phyloP scores from a whole-genome alignment of 2,329 filamentous ascomycete species.

The Elsinoe ampelina region DNA sequence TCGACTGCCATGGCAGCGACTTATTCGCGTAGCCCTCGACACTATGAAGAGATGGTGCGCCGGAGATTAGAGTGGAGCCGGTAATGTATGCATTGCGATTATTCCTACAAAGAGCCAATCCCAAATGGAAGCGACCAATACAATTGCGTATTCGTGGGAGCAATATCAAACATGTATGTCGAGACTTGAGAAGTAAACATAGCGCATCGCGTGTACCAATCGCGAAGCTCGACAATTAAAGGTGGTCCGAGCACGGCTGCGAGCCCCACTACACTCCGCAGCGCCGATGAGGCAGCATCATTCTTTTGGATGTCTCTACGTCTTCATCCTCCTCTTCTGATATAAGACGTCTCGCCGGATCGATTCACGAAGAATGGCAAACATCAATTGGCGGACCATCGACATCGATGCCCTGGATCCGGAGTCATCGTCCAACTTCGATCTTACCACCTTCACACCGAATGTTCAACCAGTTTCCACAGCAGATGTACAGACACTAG shows the following conservation, averaged over 20 bases:
- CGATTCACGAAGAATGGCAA: conserved; percentile 30
- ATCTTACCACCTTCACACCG: conserved; percentile 72
- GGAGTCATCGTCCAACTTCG: conserved; percentile 86
- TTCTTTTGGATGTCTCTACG: not conserved
- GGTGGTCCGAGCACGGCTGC: conserved; percentile 1
- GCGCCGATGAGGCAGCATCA: conserved; percentile 11
- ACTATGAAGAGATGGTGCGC: not conserved
- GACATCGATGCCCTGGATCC: conserved; percentile 87
- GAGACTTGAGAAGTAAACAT: conserved; percentile 1
- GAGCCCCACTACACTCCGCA: conserved; percentile 3
- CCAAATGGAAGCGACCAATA: not conserved
- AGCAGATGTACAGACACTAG: conserved; percentile 66
- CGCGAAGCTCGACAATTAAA: not conserved
- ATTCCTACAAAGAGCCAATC: not conserved
- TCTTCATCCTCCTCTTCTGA: not conserved
- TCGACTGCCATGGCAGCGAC: conserved; percentile 4
- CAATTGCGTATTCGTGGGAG: not conserved
- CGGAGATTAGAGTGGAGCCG: not conserved
- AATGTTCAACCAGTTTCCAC: conserved; percentile 65
- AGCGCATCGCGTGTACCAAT: conserved; percentile 2
- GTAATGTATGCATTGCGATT: not conserved
- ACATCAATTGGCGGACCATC: conserved; percentile 71
- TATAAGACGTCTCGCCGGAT: not conserved
- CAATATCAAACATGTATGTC: not conserved
- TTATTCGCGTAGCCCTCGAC: not conserved